These are phyloP conservation scores for Agaricales sp. DNA, from an alignment of 1,284 basidiomycete genomes.

Conservation along the genomic window DNA sequence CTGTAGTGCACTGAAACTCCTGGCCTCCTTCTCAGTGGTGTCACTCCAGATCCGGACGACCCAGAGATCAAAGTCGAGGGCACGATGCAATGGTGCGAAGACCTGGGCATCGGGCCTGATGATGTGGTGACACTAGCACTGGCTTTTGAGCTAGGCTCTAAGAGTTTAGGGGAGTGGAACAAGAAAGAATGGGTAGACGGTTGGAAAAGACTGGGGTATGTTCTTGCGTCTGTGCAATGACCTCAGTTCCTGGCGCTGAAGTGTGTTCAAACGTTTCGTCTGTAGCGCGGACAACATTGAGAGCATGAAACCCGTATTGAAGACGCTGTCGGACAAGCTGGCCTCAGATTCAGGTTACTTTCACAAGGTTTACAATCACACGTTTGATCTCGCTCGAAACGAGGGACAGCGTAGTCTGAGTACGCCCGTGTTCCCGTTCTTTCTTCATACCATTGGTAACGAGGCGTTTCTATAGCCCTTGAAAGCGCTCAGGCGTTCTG, in stretches of 20 bases:
- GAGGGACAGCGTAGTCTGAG: constrained; percentile 71
- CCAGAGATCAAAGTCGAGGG: constrained; percentile 61
- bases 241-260: constrained; percentile 6
- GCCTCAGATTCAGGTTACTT: constrained; percentile 69
- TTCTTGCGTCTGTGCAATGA: constrained; percentile 4
- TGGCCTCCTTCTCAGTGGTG: constrained; percentile 2
- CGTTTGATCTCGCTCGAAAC: constrained; percentile 77
- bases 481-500: constrained; percentile 81
- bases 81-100: constrained; percentile 63
- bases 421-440: constrained; percentile 19
- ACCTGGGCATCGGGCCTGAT: constrained; percentile 59
- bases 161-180: constrained; percentile 67
- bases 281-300: constrained; percentile 68
- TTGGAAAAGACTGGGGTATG: constrained; percentile 63
- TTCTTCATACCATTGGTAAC: constrained; percentile 5
- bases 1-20: neutral
- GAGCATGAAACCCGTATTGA: constrained; percentile 54
- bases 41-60: constrained; percentile 35
- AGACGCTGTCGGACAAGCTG: constrained; percentile 52
- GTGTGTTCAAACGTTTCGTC: neutral
- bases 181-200: constrained; percentile 73
- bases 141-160: constrained; percentile 70
- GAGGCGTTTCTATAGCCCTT: constrained; percentile 30
- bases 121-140: constrained; percentile 71
- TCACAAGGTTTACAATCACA: constrained; percentile 79